phyloP scores from a whole-genome alignment of 257 asterid genomes.

The Nyctanthes arbortristis region DNA sequence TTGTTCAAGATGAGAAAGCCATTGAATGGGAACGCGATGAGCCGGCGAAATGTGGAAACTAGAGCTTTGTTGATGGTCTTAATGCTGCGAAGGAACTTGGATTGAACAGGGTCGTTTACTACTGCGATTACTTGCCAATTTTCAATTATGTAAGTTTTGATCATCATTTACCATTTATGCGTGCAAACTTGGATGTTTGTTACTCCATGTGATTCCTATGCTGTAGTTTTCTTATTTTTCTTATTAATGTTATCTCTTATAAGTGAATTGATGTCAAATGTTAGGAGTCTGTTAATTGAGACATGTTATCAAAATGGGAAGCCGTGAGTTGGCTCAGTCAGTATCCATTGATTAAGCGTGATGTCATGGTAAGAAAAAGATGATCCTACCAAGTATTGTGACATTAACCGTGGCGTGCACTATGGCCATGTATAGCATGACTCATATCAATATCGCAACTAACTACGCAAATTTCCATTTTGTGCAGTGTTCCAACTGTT shows the following conservation, averaged over 20 bases:
- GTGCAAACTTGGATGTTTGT: not conserved
- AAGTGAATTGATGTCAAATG: not conserved
- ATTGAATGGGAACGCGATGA: slow-evolving; percentile 30
- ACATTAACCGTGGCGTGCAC: no score
- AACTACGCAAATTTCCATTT: not conserved
- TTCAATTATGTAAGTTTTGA: slow-evolving; percentile 54
- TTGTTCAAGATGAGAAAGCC: slow-evolving; percentile 70
- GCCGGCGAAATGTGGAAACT: slow-evolving; percentile 39
- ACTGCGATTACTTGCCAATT: slow-evolving; percentile 48
- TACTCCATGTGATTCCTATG: no score
- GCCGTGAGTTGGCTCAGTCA: no score
- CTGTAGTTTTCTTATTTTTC: slow-evolving; percentile 7
- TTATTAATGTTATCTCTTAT: not conserved
- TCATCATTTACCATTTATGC: not conserved
- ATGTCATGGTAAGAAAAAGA: no score
- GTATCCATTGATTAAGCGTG: no score
- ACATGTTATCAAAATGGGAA: not conserved
- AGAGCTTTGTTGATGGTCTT: slow-evolving; percentile 70
- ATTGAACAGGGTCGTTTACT: slow-evolving; percentile 46
- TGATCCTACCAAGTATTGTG: no score
- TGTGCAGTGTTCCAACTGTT: not conserved
- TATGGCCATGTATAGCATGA: no score
- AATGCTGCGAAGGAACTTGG: slow-evolving; percentile 64
- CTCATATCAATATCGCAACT: not conserved
- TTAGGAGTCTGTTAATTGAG: not conserved